Evolutionary conservation across 345 rosid species (phyloP), one percentile per base, ranked within the genome.

Genomic region (Lenwebbia sp.): DNA sequence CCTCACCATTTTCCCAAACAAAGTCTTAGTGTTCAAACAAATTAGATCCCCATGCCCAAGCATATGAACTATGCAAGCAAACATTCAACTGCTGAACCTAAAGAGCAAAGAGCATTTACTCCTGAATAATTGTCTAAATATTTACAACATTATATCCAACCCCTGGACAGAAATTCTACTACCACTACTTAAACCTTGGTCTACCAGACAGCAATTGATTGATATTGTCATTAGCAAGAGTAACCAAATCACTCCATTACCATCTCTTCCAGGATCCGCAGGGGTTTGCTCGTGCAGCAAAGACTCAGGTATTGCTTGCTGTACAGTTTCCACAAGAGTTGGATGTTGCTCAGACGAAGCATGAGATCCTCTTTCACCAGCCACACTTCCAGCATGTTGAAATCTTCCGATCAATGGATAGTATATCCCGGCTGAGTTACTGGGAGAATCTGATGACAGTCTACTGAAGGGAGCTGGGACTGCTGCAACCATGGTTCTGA

Each of bases 401-500:
- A 90, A 88, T 85, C 94, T 91, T 85, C 93, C 96, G 22, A 91
- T 85, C 52, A 94, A 74, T 7, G 95, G 96, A 88, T 89, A 90
- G 50, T 90, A 91, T 78, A 90, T 86, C 17, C 95, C 94, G 21
- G 88, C 41, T 28, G 94, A 86, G 85, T 88, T 92, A 85, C 89
- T 87, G 9, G 91, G 88, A 82, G 94, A 91, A 86, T 94, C 95
- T 30, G 96, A 91, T 26, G 95, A 91, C 89, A 89, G 84, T 52
- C 86, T 93, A 86, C 91, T 85, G 85, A 93, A 90, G 55, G 94
- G 60, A 52, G 90, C 89, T 51, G 95, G 95, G 55, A 91, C 92
- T 75, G 96, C 92, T 22, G 94, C 95, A 82, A 93, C 93, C 92
- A 93, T 87, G 22, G 95, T 93, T 85, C 96, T 90, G 84, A 94